Evolutionary conservation across 495 filamentous ascomycete genomes (phyloP), one percentile per base, ranked within the genome.

Genomic region (Glarea lozoyensis): DNA sequence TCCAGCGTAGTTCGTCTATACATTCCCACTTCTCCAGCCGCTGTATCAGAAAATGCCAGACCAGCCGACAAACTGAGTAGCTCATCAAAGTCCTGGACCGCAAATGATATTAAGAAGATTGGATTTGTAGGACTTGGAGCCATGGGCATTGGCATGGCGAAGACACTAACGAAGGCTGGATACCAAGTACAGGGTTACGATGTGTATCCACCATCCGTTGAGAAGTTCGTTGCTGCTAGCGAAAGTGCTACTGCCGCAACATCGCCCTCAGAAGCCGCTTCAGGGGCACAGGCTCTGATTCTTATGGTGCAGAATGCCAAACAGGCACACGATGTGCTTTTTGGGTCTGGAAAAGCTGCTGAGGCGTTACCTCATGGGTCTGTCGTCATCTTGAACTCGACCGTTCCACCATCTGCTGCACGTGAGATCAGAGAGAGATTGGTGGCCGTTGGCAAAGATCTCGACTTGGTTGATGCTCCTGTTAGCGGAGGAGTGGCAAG

Each of bases 111-210:
- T 56, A 2, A 56, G 59, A 22, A 46, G 25, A 31, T 46, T 18
- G 43, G 43, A 3, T 88, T 89, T 62, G 81, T 84, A 45, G 84
- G 84, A 67, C 81, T 89, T 9, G 84, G 84, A 46, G 84, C 84
- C 61, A 89, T 89, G 84, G 84, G 84, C 54, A 82, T 83, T 55
- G 83, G 84, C 49, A 89, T 89, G 82, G 84, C 84, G 50, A 79
- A 75, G 31, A 72, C 86, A 50, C 75, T 89, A 34, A 64, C 87
- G 45, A 80, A 79, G 54, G 63, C 76, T 34, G 81, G 81, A 44
- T 85, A 81, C 56, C 40, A 65, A 1, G 81, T 89, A 10, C 81
- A 73, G 32, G 82, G 81, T 41, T 89, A 76, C 56, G 84, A 89
- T 55, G 71, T 88, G 39, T 86, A 77, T 66, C 67, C 65, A 1